Conservation (phyloP, 805 yeast species). For the Lipomyces sp. region DNA sequence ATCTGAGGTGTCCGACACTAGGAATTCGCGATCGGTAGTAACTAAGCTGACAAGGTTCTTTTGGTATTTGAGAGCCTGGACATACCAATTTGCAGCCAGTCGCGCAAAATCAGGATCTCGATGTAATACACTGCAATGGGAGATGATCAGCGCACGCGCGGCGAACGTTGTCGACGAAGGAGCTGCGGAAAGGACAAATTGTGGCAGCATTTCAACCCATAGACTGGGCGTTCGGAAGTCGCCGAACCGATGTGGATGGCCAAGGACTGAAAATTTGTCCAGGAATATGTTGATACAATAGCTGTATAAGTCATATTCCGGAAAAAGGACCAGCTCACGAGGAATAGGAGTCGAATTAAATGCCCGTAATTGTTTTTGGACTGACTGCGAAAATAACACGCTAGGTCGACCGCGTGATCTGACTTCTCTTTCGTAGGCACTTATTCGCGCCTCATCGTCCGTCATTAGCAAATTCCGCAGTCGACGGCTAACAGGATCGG, state of each 20-base stretch:
- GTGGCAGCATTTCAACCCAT: slow-evolving; percentile 18
- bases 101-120: slow-evolving; percentile 13
- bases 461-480: slow-evolving; percentile 8
- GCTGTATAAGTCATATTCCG: slow-evolving; percentile 18
- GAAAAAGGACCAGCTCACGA: slow-evolving; percentile 15
- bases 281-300: slow-evolving; percentile 15
- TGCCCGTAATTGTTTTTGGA: slow-evolving; percentile 1
- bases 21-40: not conserved
- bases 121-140: slow-evolving; percentile 2
- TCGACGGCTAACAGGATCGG: slow-evolving; percentile 9
- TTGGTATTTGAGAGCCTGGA: slow-evolving; percentile 17
- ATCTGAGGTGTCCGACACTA: not conserved
- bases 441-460: slow-evolving; percentile 5
- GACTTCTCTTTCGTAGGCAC: not conserved
- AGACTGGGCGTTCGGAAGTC: not conserved
- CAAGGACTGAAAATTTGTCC: not conserved
- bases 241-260: not conserved
- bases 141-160: slow-evolving; percentile 22
- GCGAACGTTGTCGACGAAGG: slow-evolving; percentile 19
- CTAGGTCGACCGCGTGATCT: not conserved
- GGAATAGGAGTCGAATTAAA: slow-evolving; percentile 15
- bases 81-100: slow-evolving; percentile 13
- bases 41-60: slow-evolving; percentile 6
- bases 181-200: slow-evolving; percentile 15
- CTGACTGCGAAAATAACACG: not conserved